Evolutionary conservation across 495 filamentous ascomycete genomes (phyloP), one percentile per base, ranked within the genome.

Genomic region (Monascus purpureus): DNA sequence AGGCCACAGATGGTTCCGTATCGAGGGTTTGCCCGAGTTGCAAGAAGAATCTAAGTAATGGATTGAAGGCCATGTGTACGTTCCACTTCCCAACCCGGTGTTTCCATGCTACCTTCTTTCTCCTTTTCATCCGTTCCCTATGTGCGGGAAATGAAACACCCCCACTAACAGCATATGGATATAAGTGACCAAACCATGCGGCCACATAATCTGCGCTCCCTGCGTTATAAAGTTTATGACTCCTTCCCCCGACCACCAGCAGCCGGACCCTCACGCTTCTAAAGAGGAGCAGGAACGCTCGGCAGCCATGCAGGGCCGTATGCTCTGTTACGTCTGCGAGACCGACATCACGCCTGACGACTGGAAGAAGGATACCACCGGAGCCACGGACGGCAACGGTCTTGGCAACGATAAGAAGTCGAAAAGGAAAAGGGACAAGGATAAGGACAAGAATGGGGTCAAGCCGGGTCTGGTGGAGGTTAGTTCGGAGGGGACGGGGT

Each of bases 221-320:
- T 97, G 90, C 46, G 80, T 84, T 2, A 70, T 73, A 26, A 83
- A 90, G 45, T 94, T 97, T 53, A 82, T 96, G 73, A 73, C 63
- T 13, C 68, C 74, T 0, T 22, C 20, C 20, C 20, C 20, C 20
- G 20, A 22, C 20, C 59, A 66, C 24, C 57, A 67, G 16, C 57
- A 54, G 2, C 58, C 63, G 2, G 77, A 87, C 48, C 77, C 82
- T 2, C 82, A 87, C 42, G 64, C 63, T 25, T 55, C 63, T 0
- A 67, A 67, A 1, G 68, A 73, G 26, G 55, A 63, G 9, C 67
- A 70, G 25, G 59, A 54, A 6, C 47, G 37, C 44, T 19, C 63
- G 53, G 32, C 57, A 39, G 18, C 47, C 5, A 28, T 53, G 9
- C 49, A 61, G 29, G 59, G 57, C 0, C 44, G 39, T 13, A 49